phyloP scores from a whole-genome alignment of 352 stramenopile genomes.

The Lagenidium giganteum region DNA sequence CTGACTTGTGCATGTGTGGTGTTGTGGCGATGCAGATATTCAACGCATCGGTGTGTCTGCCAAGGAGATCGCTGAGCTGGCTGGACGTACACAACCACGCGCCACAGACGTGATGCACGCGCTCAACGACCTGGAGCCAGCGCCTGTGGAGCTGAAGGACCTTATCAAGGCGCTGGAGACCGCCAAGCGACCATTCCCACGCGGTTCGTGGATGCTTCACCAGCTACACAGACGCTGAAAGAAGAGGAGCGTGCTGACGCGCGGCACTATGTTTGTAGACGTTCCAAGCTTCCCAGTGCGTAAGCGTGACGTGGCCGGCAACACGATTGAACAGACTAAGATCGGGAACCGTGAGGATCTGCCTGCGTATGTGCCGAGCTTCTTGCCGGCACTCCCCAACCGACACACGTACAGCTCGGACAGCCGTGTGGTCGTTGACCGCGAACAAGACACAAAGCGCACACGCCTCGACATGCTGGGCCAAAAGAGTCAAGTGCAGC shows the following conservation, averaged over 20 bases:
- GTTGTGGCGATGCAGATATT: slow-evolving; percentile 28
- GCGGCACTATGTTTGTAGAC: too few relatives aligned
- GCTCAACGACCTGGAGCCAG: slow-evolving; percentile 37
- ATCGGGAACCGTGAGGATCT: slow-evolving; percentile 48
- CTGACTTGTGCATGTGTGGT: slow-evolving; percentile 5
- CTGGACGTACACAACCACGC: slow-evolving; percentile 42
- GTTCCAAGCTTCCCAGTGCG: slow-evolving; percentile 40
- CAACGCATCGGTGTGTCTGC: slow-evolving; percentile 36
- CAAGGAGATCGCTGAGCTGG: slow-evolving; percentile 51
- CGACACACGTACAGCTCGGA: slow-evolving; percentile 57
- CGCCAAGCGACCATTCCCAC: slow-evolving; percentile 42
- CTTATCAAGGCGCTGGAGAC: slow-evolving; percentile 49
- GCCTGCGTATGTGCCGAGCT: slow-evolving; percentile 41
- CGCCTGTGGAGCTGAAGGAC: slow-evolving; percentile 36
- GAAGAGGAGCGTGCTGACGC: too few relatives aligned
- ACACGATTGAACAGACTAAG: slow-evolving; percentile 47
- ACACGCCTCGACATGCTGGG: slow-evolving; percentile 41
- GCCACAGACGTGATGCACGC: slow-evolving; percentile 41
- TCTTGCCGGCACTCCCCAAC: slow-evolving; percentile 45
- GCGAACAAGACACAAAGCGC: slow-evolving; percentile 48
- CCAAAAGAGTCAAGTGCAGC: slow-evolving; percentile 57
- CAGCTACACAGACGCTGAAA: too few relatives aligned
- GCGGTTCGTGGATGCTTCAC: too few relatives aligned
- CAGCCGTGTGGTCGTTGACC: slow-evolving; percentile 43
- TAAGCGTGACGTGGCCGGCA: slow-evolving; percentile 40